Percentiles rank a stretch among this genome's conserved stretches.
Conservation (phyloP, 495 filamentous ascomycete species). For the Aspergillus olivimuriae region DNA sequence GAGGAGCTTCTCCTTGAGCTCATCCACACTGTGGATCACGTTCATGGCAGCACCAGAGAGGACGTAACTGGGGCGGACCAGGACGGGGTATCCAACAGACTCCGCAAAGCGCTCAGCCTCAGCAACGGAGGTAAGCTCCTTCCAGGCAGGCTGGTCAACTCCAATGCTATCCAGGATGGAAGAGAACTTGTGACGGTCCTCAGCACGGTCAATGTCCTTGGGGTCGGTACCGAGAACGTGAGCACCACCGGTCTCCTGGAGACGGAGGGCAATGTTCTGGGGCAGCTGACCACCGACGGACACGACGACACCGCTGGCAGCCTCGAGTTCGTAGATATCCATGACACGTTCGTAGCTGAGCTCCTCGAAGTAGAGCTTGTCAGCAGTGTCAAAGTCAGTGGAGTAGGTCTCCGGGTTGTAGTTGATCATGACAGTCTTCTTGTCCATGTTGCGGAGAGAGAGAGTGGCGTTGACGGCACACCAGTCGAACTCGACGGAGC, state of each 20-base stretch:
- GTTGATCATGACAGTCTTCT: constrained; percentile 99
- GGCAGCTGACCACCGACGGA: constrained; percentile 98
- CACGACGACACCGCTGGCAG: constrained; percentile 83
- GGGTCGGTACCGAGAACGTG: constrained; percentile 91
- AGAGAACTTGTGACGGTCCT: constrained; percentile 98
- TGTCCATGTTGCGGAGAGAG: constrained; percentile 77
- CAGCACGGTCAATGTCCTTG: constrained; percentile 96
- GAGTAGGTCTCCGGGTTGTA: constrained; percentile 92
- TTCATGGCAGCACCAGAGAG: constrained; percentile 98
- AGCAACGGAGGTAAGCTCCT: constrained; percentile 86
- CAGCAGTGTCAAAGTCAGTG: constrained; percentile 96
- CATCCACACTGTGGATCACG: constrained; percentile 87
- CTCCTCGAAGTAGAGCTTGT: constrained; percentile 94
- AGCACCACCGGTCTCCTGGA: constrained; percentile 83
- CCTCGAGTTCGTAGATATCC: constrained; percentile 91
- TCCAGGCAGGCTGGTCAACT: constrained; percentile 96
- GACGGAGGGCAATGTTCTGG: constrained; percentile 92
- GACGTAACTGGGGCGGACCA: constrained; percentile 92
- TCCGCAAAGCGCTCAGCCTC: constrained; percentile 82
- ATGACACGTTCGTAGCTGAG: constrained; percentile 91
- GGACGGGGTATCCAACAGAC: constrained; percentile 85
- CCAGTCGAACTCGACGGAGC: constrained; percentile 98
- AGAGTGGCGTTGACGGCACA: constrained; percentile 95
- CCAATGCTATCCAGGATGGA: constrained; percentile 91
- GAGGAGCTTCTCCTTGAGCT: constrained; percentile 83